A percentile compares a stretch with the other conserved stretches of the same genome.
Evolutionary conservation across 108 stramenopile species (phyloP).

Genomic region (Nannochloropsis salina): DNA sequence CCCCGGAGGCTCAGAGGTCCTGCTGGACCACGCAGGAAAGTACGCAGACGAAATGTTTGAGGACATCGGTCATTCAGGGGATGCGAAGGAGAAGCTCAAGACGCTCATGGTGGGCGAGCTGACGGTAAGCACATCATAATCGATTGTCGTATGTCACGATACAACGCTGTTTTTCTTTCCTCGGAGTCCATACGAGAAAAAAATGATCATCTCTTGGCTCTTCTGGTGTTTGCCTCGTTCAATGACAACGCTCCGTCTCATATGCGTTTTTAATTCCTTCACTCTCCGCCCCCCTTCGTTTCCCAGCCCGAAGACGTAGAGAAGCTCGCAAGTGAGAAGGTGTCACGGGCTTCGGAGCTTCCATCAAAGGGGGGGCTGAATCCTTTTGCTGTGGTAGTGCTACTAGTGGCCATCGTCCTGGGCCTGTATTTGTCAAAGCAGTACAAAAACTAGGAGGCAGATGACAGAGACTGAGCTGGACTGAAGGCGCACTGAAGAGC

Average conservation of each 20-base stretch:
- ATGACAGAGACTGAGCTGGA: not conserved
- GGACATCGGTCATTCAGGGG: constrained; percentile 92
- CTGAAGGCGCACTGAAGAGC: too few species aligned
- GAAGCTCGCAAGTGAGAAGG: not conserved
- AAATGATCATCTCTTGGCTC: too few species aligned
- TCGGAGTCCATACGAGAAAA: too few species aligned
- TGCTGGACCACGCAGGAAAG: constrained; percentile 69
- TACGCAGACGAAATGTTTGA: constrained; percentile 87
- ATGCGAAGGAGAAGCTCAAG: constrained; percentile 74
- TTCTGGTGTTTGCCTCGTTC: too few species aligned
- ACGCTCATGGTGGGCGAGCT: constrained; percentile 29
- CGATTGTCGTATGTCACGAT: too few species aligned
- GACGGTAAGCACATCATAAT: constrained; percentile 21
- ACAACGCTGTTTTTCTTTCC: too few species aligned
- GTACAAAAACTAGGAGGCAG: not conserved
- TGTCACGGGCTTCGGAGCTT: constrained; percentile 2
- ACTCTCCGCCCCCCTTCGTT: not conserved
- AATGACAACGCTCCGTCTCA: too few species aligned
- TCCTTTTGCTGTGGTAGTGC: not conserved
- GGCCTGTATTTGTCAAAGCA: constrained; percentile 20
- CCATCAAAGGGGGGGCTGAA: constrained; percentile 7
- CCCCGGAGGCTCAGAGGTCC: constrained; percentile 87
- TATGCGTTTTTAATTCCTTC: too few species aligned
- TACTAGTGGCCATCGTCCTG: constrained; percentile 17
- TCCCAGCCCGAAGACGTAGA: constrained; percentile 14